Percentiles rank a stretch among this genome's conserved stretches.
phyloP scores from a whole-genome alignment of 495 filamentous ascomycete genomes.

The Apiosordaria backusii region DNA sequence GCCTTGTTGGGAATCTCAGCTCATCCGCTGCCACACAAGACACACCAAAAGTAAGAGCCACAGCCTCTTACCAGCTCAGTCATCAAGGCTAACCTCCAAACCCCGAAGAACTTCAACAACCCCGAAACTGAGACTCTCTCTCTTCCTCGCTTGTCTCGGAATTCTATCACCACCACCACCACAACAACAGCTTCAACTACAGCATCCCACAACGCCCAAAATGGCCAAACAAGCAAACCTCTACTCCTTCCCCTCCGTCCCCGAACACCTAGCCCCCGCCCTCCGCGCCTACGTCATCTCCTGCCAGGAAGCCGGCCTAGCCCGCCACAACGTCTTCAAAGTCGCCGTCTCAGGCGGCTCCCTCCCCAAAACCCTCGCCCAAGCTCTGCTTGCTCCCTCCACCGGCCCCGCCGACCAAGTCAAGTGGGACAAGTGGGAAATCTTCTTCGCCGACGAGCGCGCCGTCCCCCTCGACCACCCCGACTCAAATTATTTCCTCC shows the following conservation, averaged over 20 bases:
- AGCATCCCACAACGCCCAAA: background rate
- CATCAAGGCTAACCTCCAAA: background rate
- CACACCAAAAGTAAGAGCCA: background rate
- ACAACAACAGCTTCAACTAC: background rate
- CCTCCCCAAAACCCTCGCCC: constrained; percentile 77
- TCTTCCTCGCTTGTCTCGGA: background rate
- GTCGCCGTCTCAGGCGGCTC: constrained; percentile 93
- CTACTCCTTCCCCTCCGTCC: constrained; percentile 65
- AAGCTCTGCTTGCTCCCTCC: constrained; percentile 64
- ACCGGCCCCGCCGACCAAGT: constrained; percentile 62
- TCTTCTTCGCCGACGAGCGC: constrained; percentile 98
- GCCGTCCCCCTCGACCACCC: constrained; percentile 84
- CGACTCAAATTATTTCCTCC: constrained; percentile 88
- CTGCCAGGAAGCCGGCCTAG: constrained; percentile 71
- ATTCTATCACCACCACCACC: background rate
- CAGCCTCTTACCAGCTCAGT: background rate
- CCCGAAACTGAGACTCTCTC: background rate
- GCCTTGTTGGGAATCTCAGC: background rate
- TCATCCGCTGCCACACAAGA: background rate
- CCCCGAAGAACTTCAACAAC: background rate
- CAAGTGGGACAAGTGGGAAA: constrained; percentile 85
- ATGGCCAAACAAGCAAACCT: constrained; percentile 81
- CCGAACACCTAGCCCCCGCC: constrained; percentile 63
- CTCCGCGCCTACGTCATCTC: constrained; percentile 78
- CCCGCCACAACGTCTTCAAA: constrained; percentile 80